phyloP scores from a whole-genome alignment of 2,329 filamentous ascomycete species.

The Orbilia brochopaga region DNA sequence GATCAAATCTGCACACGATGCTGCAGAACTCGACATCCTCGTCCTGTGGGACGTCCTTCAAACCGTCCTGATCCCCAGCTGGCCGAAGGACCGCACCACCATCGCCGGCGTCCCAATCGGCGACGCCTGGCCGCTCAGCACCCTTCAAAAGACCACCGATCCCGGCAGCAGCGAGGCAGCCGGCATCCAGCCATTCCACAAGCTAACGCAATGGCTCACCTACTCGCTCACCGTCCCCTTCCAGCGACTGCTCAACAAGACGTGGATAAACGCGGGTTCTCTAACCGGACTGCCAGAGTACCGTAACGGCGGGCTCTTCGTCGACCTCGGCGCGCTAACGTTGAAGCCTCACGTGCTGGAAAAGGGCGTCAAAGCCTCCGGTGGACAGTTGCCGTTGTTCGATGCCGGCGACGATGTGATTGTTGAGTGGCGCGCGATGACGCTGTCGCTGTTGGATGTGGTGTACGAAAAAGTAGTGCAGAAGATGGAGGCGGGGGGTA shows the following conservation, averaged over 20 bases:
- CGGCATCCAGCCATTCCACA: slow-evolving; percentile 77
- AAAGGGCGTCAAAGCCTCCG: slow-evolving; percentile 72
- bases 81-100: slow-evolving; percentile 83
- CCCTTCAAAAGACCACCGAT: slow-evolving; percentile 78
- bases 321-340: slow-evolving; percentile 80
- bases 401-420: slow-evolving; percentile 76
- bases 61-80: slow-evolving; percentile 83
- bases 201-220: slow-evolving; percentile 90
- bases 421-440: slow-evolving; percentile 78
- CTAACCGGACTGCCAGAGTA: slow-evolving; percentile 91
- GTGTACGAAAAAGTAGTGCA: slow-evolving; percentile 72
- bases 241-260: slow-evolving; percentile 77
- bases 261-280: slow-evolving; percentile 79
- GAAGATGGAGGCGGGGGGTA: slow-evolving; percentile 70
- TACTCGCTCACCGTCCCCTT: slow-evolving; percentile 94
- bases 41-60: slow-evolving; percentile 91
- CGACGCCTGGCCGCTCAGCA: slow-evolving; percentile 89
- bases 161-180: slow-evolving; percentile 64
- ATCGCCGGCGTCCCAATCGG: slow-evolving; percentile 89
- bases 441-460: slow-evolving; percentile 75
- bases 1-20: slow-evolving; percentile 69
- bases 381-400: slow-evolving; percentile 76
- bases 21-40: slow-evolving; percentile 82
- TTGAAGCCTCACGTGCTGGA: slow-evolving; percentile 73
- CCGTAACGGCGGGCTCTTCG: slow-evolving; percentile 85